These are phyloP conservation scores for Ilyonectria destructans DNA, from an alignment of 2,329 filamentous ascomycete genomes.

Conservation along the genomic window DNA sequence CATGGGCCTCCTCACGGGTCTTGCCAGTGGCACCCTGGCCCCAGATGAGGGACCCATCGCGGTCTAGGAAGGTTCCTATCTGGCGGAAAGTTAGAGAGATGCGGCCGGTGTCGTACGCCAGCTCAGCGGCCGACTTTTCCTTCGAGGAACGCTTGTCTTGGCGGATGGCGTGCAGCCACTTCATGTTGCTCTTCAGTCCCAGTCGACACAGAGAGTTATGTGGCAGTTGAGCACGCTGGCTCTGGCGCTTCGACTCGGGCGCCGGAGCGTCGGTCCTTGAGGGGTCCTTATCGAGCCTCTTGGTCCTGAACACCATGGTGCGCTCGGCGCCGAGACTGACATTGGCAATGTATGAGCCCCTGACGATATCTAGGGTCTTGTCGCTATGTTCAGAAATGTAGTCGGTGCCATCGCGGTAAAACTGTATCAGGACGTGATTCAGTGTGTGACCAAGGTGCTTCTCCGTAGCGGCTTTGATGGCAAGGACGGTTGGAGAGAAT, in stretches of 20 bases:
- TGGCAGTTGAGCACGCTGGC: slow-evolving; percentile 81
- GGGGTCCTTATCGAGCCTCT: slow-evolving; percentile 70
- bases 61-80: slow-evolving; percentile 88
- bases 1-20: slow-evolving; percentile 69
- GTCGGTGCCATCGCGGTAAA: slow-evolving; percentile 91
- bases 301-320: slow-evolving; percentile 91
- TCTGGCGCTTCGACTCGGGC: slow-evolving; percentile 51
- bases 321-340: slow-evolving; percentile 93
- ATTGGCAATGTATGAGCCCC: slow-evolving; percentile 89
- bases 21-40: slow-evolving; percentile 90
- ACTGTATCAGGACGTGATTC: slow-evolving; percentile 94
- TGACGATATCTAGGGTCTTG: slow-evolving; percentile 93
- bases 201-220: slow-evolving; percentile 93
- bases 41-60: slow-evolving; percentile 82
- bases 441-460: slow-evolving; percentile 82
- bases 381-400: slow-evolving; percentile 98
- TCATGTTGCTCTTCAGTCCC: slow-evolving; percentile 84
- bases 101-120: slow-evolving; percentile 81
- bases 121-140: slow-evolving; percentile 80
- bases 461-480: slow-evolving; percentile 80
- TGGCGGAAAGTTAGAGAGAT: slow-evolving; percentile 94
- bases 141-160: slow-evolving; percentile 82
- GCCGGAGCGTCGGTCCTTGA: slow-evolving; percentile 49
- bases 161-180: slow-evolving; percentile 94
- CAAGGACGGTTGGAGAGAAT: slow-evolving; percentile 82